Evolutionary conservation across 148 eudicot genomes (phyloP).

Genomic region (Pouteria glomerata): DNA sequence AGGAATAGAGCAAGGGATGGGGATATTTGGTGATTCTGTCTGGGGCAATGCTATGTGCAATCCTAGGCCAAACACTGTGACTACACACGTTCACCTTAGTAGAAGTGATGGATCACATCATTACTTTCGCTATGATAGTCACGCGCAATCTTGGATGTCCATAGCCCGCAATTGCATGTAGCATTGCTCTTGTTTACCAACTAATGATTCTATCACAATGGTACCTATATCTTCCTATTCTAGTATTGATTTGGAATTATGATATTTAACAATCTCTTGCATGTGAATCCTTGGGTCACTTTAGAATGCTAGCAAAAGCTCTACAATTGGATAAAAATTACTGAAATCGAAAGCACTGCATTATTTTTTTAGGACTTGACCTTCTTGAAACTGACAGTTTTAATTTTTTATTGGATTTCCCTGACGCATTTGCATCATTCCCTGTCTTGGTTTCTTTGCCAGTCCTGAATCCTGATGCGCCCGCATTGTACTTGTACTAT

Average conservation of each 20-base stretch:
- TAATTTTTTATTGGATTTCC: neutral
- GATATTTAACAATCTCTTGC: neutral
- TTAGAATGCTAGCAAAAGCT: neutral
- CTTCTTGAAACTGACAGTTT: neutral
- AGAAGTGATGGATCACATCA: too few species aligned
- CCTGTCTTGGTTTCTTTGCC: conserved; percentile 2
- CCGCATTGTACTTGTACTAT: neutral
- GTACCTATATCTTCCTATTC: neutral
- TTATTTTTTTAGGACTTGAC: neutral
- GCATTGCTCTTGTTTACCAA: too few species aligned
- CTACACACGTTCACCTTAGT: too few species aligned
- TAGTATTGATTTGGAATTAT: neutral
- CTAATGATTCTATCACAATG: too few species aligned
- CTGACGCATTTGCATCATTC: too few species aligned
- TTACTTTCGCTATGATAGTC: too few species aligned
- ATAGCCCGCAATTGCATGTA: too few species aligned
- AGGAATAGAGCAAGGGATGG: too few species aligned
- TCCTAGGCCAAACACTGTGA: too few species aligned
- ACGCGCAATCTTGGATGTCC: too few species aligned
- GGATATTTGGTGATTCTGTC: too few species aligned
- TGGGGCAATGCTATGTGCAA: too few species aligned
- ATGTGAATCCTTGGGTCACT: neutral
- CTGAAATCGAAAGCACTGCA: neutral
- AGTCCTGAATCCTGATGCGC: neutral
- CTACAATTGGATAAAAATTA: neutral